Conservation (phyloP, 306 rosid genomes). For the Biancaea sappan region DNA sequence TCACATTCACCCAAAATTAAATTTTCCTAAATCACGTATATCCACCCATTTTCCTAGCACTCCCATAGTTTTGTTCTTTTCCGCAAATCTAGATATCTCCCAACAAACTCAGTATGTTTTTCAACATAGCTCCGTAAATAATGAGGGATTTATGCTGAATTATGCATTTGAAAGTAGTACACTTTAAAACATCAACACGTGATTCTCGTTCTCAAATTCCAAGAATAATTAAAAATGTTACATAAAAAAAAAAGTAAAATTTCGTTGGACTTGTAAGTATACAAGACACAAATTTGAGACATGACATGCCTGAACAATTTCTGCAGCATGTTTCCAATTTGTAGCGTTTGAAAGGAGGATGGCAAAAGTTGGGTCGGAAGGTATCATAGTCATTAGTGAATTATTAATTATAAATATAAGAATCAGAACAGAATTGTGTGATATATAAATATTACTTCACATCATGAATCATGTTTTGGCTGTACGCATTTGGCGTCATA, state of each 20-base stretch:
- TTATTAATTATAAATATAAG: too few species aligned
- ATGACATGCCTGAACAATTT: neutral
- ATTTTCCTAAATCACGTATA: too few species aligned
- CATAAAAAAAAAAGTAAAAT: neutral
- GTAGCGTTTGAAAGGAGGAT: neutral
- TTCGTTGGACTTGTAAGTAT: neutral
- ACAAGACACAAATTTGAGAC: neutral
- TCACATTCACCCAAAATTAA: too few species aligned
- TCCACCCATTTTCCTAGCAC: too few species aligned
- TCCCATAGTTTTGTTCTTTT: too few species aligned
- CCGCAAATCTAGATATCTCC: neutral
- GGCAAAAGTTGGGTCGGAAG: neutral
- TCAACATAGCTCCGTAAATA: neutral
- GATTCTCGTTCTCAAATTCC: neutral
- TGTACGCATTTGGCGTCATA: neutral
- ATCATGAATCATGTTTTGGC: neutral
- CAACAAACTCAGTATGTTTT: neutral
- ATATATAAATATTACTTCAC: neutral
- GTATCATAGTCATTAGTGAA: neutral
- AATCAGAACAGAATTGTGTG: too few species aligned
- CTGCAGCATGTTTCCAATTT: neutral
- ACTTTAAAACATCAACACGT: neutral
- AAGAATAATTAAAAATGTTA: neutral
- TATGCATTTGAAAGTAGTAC: neutral
- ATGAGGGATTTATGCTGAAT: neutral